Percentiles rank a stretch among this genome's conserved stretches.
phyloP scores from a whole-genome alignment of 768 basidiomycete genomes.

The Pleurotus citrinopileatus region DNA sequence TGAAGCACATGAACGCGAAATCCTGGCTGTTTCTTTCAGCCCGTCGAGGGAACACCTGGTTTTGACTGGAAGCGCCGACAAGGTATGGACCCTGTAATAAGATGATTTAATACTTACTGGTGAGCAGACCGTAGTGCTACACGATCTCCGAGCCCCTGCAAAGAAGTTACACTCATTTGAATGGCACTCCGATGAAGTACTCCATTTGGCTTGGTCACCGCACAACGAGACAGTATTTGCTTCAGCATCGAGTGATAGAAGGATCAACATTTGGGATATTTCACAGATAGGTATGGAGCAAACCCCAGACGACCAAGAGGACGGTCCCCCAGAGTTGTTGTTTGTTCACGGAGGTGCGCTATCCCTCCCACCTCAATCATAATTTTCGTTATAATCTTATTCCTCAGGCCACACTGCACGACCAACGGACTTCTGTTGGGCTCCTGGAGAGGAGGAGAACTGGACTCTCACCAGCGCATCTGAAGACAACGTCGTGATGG shows the following conservation, averaged over 20 bases:
- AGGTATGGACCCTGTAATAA: conserved; percentile 45
- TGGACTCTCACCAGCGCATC: conserved; percentile 90
- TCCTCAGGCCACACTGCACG: conserved; percentile 78
- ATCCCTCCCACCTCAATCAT: no score
- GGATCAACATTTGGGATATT: conserved; percentile 95
- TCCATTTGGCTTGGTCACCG: conserved; percentile 95
- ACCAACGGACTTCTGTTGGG: conserved; percentile 95
- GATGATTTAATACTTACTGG: neutral
- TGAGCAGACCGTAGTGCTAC: conserved; percentile 77
- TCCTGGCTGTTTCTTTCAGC: conserved; percentile 88
- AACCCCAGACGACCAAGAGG: conserved; percentile 96
- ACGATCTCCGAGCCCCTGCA: conserved; percentile 77
- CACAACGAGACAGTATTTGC: conserved; percentile 91
- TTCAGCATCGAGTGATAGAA: conserved; percentile 89
- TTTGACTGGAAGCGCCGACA: conserved; percentile 91
- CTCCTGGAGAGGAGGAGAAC: conserved; percentile 73
- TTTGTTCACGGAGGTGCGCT: conserved; percentile 98
- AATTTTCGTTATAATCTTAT: neutral
- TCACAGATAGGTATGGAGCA: conserved; percentile 91
- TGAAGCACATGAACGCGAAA: conserved; percentile 88
- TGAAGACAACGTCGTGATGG: conserved; percentile 95
- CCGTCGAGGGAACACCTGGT: conserved; percentile 77
- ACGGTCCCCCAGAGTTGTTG: conserved; percentile 93
- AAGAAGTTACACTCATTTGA: conserved; percentile 88
- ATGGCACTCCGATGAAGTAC: conserved; percentile 91